Evolutionary conservation across 495 filamentous ascomycete genomes (phyloP).

Genomic region (Hypoxylon cercidicola): DNA sequence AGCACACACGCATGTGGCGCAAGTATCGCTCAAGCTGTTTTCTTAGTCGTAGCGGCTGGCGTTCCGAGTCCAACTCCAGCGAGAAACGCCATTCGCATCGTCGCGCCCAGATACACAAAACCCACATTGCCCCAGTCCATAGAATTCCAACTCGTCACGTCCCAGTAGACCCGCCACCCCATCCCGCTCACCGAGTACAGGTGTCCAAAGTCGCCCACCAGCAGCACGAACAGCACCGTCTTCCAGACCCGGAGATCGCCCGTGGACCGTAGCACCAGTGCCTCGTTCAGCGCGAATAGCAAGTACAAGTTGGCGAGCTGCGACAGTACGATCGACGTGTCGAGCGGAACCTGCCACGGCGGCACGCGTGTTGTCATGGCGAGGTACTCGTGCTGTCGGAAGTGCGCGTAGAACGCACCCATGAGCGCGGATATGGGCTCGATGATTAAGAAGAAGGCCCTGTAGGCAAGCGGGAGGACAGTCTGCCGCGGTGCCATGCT

Average conservation of each 20-base stretch:
- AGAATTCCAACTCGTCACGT: constrained; percentile 66
- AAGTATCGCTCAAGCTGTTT: constrained; percentile 11
- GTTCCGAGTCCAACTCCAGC: constrained; percentile 58
- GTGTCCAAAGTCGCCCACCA: constrained; percentile 76
- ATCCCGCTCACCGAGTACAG: constrained; percentile 64
- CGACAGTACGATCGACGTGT: constrained; percentile 66
- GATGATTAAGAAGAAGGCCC: constrained; percentile 71
- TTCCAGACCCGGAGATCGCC: constrained; percentile 71
- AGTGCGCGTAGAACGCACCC: constrained; percentile 71
- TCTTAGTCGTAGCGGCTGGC: constrained; percentile 24
- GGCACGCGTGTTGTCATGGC: constrained; percentile 63
- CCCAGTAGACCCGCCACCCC: constrained; percentile 67
- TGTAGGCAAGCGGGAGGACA: constrained; percentile 61
- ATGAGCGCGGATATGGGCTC: constrained; percentile 72
- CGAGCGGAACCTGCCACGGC: constrained; percentile 49
- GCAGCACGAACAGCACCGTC: constrained; percentile 66
- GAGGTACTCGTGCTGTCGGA: constrained; percentile 68
- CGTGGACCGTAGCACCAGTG: constrained; percentile 71
- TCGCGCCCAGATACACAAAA: constrained; percentile 69
- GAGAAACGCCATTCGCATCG: constrained; percentile 66
- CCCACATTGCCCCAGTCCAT: constrained; percentile 73
- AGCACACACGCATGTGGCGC: too few relatives aligned
- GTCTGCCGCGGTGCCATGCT: constrained; percentile 45
- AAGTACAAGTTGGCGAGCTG: constrained; percentile 74
- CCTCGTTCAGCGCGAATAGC: constrained; percentile 75